These are phyloP conservation scores for Cymodocea nodosa DNA, from an alignment of 116 monocot genomes.

Conservation along the genomic window DNA sequence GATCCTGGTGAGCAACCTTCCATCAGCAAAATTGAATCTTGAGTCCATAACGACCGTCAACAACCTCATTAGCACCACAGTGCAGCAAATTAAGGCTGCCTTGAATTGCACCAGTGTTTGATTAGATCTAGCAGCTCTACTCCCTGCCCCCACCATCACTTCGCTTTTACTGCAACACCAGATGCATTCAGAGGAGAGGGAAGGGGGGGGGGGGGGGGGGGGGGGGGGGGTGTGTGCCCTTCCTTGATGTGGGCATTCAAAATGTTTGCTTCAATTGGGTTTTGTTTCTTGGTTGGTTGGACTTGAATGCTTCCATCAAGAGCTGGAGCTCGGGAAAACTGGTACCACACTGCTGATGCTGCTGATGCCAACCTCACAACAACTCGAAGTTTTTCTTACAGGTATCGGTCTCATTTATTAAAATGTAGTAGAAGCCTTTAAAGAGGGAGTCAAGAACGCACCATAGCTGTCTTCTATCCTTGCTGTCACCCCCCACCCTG, in stretches of 20 bases:
- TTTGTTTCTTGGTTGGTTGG: constrained; percentile 23
- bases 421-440: constrained; percentile 8
- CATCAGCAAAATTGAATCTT: constrained; percentile 39
- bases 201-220: background rate
- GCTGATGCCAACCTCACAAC: constrained; percentile 10
- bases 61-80: constrained; percentile 56
- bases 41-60: constrained; percentile 76
- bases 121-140: constrained; percentile 11
- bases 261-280: background rate
- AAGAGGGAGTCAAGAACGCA: constrained; percentile 89
- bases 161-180: constrained; percentile 2
- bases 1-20: constrained; percentile 62
- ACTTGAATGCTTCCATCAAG: constrained; percentile 41
- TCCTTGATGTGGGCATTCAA: constrained; percentile 31
- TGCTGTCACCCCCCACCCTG: constrained; percentile 5
- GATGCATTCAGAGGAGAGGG: constrained; percentile 7
- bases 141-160: constrained; percentile 6
- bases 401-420: background rate
- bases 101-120: constrained; percentile 38
- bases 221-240: constrained; percentile 12
- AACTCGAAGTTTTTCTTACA: constrained; percentile 6
- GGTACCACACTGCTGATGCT: constrained; percentile 6
- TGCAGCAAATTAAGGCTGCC: constrained; percentile 66
- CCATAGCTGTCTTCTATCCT: constrained; percentile 30
- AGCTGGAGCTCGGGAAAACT: constrained; percentile 13